Evolutionary conservation across 2,329 filamentous ascomycete species (phyloP).

Genomic region (Nannizziopsis arthrosporioides): DNA sequence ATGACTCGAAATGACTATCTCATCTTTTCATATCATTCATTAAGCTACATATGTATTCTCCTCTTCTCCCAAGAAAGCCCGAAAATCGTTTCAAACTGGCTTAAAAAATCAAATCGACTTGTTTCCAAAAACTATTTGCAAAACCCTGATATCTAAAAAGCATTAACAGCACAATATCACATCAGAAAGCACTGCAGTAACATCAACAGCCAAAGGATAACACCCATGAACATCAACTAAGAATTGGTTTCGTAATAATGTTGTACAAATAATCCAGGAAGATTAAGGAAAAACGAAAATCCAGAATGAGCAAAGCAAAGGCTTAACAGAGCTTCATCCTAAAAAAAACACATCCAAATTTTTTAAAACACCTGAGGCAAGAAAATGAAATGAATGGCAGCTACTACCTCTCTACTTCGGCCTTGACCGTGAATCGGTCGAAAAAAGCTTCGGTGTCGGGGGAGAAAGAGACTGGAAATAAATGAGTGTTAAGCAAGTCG

Average conservation of each 20-base stretch:
- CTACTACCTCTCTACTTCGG: not conserved
- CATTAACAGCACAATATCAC: not conserved
- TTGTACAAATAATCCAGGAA: constrained; percentile 4
- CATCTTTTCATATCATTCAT: too few species aligned
- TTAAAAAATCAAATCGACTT: too few species aligned
- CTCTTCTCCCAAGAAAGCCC: too few species aligned
- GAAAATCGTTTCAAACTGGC: too few species aligned
- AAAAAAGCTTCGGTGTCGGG: constrained; percentile 13
- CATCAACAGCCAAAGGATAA: not conserved
- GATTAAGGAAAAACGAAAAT: not conserved
- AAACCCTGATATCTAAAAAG: too few species aligned
- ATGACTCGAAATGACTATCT: too few species aligned
- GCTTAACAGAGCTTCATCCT: not conserved
- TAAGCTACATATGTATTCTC: too few species aligned
- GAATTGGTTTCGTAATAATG: constrained; percentile 1
- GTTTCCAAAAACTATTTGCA: too few species aligned
- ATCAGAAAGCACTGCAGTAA: not conserved
- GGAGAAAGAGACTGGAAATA: constrained; percentile 12
- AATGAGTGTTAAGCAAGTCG: constrained; percentile 9
- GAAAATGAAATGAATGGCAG: not conserved
- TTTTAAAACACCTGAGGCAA: not conserved
- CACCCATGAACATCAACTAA: too few species aligned
- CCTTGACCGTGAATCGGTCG: constrained; percentile 11
- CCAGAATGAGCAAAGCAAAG: not conserved
- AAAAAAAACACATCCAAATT: not conserved